These are phyloP conservation scores for Penicillium simplicissimum DNA, from an alignment of 495 filamentous ascomycete species.

Conservation along the genomic window DNA sequence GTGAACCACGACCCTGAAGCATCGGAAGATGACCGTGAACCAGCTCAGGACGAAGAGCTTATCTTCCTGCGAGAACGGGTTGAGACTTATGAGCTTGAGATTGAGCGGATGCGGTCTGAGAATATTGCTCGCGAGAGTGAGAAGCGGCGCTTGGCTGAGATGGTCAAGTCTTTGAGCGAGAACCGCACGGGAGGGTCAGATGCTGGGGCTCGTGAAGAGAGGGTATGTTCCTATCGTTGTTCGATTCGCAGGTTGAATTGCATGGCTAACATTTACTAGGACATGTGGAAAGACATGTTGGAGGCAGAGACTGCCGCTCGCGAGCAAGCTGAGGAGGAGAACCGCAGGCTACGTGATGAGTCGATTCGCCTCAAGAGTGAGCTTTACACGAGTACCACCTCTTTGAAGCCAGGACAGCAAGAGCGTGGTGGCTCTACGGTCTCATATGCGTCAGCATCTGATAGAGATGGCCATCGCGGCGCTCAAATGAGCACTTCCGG, in stretches of 20 bases:
- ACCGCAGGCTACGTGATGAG: constrained; percentile 81
- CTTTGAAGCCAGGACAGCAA: constrained; percentile 46
- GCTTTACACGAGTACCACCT: constrained; percentile 37
- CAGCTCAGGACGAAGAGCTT: constrained; percentile 74
- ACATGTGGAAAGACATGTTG: constrained; percentile 94
- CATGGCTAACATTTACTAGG: constrained; percentile 36
- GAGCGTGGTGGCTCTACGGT: constrained; percentile 58
- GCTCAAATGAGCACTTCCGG: constrained; percentile 53
- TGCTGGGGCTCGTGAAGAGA: constrained; percentile 78
- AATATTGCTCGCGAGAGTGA: constrained; percentile 73
- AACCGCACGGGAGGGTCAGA: constrained; percentile 62
- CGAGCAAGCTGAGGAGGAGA: constrained; percentile 89
- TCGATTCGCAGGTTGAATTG: background rate
- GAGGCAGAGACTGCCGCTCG: constrained; percentile 87
- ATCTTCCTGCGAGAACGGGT: constrained; percentile 78
- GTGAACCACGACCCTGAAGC: constrained; percentile 62
- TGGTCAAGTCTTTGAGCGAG: constrained; percentile 71
- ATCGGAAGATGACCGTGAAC: constrained; percentile 56
- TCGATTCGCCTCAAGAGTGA: constrained; percentile 72
- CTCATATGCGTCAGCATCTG: constrained; percentile 61
- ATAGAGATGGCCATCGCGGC: constrained; percentile 58
- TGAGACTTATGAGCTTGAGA: constrained; percentile 76
- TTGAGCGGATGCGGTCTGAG: constrained; percentile 79
- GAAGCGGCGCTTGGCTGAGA: constrained; percentile 77
- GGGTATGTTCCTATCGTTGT: constrained; percentile 42